phyloP scores from a whole-genome alignment of 345 rosid species.

The Euphorbia pulcherrima region DNA sequence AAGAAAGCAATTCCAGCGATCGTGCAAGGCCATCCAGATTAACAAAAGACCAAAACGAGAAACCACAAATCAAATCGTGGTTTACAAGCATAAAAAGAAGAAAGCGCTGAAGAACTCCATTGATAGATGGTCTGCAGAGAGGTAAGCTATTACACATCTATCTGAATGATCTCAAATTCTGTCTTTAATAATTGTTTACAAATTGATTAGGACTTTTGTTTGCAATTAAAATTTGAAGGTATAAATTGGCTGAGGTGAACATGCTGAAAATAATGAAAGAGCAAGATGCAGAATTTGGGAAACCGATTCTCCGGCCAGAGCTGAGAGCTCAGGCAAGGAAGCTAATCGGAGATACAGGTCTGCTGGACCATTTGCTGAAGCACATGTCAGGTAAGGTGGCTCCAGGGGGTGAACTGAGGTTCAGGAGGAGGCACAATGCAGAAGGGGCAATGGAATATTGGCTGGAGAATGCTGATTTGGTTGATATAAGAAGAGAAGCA shows the following conservation, averaged over 20 bases:
- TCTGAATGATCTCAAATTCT: background rate
- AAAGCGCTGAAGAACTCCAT: conserved; percentile 36
- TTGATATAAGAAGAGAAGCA: conserved; percentile 63
- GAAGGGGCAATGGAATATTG: conserved; percentile 98
- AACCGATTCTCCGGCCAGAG: conserved; percentile 67
- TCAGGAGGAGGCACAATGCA: conserved; percentile 81
- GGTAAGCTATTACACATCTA: conserved; percentile 35
- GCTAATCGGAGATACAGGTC: conserved; percentile 92
- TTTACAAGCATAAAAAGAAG: conserved; percentile 36
- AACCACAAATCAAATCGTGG: conserved; percentile 34
- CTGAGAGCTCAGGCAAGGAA: conserved; percentile 75
- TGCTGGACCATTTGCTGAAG: conserved; percentile 86
- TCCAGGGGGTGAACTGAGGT: conserved; percentile 81
- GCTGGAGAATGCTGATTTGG: conserved; percentile 75
- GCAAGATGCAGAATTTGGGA: conserved; percentile 61
- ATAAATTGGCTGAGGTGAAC: conserved; percentile 73
- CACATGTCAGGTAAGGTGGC: conserved; percentile 96
- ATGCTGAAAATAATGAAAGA: conserved; percentile 85
- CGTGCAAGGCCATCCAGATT: background rate
- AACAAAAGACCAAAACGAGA: conserved; percentile 33
- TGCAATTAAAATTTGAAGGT: conserved; percentile 41
- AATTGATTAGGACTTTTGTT: background rate
- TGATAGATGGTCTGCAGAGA: conserved; percentile 72
- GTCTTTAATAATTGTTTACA: background rate
- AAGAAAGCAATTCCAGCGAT: conserved; percentile 15